Conservation (phyloP, 192 early-diverging fungal species). For the Podila epicladia region DNA sequence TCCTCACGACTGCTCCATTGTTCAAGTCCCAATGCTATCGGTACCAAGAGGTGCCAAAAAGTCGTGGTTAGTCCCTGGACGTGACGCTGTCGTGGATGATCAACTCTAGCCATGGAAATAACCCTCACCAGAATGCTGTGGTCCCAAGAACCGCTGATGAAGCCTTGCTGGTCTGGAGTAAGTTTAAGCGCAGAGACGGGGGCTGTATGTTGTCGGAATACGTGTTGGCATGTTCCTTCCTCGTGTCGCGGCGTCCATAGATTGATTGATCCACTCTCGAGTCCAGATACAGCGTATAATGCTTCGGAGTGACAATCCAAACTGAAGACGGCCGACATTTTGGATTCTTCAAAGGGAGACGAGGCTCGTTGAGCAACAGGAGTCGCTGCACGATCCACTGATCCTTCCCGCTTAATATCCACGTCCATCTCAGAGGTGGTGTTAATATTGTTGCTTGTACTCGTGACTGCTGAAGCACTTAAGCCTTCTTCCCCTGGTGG, state of each 20-base stretch:
- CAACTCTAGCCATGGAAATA: not conserved
- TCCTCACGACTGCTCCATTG: constrained; percentile 72
- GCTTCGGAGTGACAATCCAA: constrained; percentile 94
- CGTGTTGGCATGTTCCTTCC: constrained; percentile 89
- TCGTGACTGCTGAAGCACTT: not conserved
- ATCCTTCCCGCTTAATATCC: constrained; percentile 31
- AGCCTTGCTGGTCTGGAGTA: constrained; percentile 80
- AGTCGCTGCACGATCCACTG: constrained; percentile 6
- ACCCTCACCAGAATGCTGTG: constrained; percentile 71
- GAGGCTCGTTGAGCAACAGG: constrained; percentile 9
- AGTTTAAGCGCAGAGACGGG: constrained; percentile 88
- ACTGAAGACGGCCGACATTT: constrained; percentile 93
- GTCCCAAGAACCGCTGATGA: constrained; percentile 98
- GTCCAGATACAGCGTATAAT: constrained; percentile 83
- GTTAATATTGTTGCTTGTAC: constrained; percentile 17
- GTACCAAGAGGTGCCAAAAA: not conserved
- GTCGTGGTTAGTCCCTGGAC: not conserved
- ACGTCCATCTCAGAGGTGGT: constrained; percentile 3
- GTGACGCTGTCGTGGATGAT: not conserved
- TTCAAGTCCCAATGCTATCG: constrained; percentile 87
- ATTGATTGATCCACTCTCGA: constrained; percentile 86
- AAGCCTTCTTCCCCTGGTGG: constrained; percentile 20
- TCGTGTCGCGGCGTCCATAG: constrained; percentile 92
- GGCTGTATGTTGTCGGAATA: constrained; percentile 81
- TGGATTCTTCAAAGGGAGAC: constrained; percentile 55